Evolutionary conservation across 2,329 filamentous ascomycete genomes (phyloP), one percentile per base, ranked within the genome.

Genomic region (Bisporella sp.): DNA sequence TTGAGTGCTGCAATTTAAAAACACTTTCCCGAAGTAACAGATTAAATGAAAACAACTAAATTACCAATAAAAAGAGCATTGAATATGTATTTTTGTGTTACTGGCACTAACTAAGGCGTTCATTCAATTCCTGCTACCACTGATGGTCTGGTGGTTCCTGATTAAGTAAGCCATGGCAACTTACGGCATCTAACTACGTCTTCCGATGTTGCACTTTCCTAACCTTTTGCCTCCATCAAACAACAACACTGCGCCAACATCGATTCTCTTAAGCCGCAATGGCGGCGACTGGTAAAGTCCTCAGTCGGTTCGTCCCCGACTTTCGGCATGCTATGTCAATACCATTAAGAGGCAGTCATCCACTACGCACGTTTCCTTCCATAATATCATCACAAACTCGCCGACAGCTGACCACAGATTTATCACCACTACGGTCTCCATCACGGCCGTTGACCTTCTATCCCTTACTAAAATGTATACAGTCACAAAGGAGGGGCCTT

Each of bases 401-500:
- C 21, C 21, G 35, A 37, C 35, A 37, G 35, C 35, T 37, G 35
- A 9, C 35, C 35, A 37, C 21, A 21, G 21, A n/a, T 37, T n/a
- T 37, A 9, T 37, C 35, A 37, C 35, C 8, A 37, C n/a, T 37
- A 37, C 35, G 35, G 35, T 37, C n/a, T 37, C 8, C 35, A 9
- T 2, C 8, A 8, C 8, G n/a, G n/a, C n/a, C n/a, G 8, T 9
- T 37, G 35, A 8, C 53, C 5, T 52, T 51, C 21, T 55, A 47
- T 8, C 21, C 21, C 21, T 21, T 21, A 21, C 21, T 21, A 21
- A 53, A 40, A 32, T 40, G 47, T 31, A 28, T 48, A 4, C 31
- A 46, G 5, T 42, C 43, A 6, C 63, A 64, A 41, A 51, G 52
- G 42, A 55, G 63, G 44, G 57, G 57, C 2, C 35, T 64, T 5